Evolutionary conservation across 2,329 filamentous ascomycete species (phyloP).

Genomic region (Lanzia echinophila): DNA sequence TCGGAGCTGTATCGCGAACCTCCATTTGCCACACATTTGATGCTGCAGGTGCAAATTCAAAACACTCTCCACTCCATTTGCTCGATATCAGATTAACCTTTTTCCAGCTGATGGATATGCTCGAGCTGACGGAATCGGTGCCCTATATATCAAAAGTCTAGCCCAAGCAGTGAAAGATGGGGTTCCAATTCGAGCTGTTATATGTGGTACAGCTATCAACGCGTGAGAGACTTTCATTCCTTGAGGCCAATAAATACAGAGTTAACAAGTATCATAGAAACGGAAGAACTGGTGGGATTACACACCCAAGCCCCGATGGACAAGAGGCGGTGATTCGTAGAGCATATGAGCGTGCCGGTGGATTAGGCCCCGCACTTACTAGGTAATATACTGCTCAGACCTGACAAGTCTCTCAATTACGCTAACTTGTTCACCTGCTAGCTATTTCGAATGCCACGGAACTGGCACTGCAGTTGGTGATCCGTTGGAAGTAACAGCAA

Average conservation of each 20-base stretch:
- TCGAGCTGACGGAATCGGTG: slow-evolving; percentile 38
- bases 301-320: slow-evolving; percentile 36
- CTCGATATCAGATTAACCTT: too few relatives aligned
- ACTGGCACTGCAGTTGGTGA: slow-evolving; percentile 2
- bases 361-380: background rate
- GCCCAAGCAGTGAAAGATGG: slow-evolving; percentile 35
- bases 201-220: slow-evolving; percentile 36
- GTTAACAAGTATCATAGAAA: background rate
- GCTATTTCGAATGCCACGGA: background rate
- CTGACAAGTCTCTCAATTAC: too few relatives aligned
- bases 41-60: too few relatives aligned
- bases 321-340: slow-evolving; percentile 27
- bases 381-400: too few relatives aligned
- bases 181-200: slow-evolving; percentile 38
- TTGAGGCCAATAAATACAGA: too few relatives aligned
- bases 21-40: slow-evolving; percentile 14
- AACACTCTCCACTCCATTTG: too few relatives aligned
- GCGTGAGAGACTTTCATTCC: too few relatives aligned
- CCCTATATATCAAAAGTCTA: slow-evolving; percentile 37
- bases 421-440: too few relatives aligned
- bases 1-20: slow-evolving; percentile 24
- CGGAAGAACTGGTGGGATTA: background rate
- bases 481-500: background rate
- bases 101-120: slow-evolving; percentile 34
- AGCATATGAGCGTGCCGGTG: slow-evolving; percentile 1